Evolutionary conservation across 1,284 basidiomycete genomes (phyloP).

Genomic region (Microbotryum violaceum): DNA sequence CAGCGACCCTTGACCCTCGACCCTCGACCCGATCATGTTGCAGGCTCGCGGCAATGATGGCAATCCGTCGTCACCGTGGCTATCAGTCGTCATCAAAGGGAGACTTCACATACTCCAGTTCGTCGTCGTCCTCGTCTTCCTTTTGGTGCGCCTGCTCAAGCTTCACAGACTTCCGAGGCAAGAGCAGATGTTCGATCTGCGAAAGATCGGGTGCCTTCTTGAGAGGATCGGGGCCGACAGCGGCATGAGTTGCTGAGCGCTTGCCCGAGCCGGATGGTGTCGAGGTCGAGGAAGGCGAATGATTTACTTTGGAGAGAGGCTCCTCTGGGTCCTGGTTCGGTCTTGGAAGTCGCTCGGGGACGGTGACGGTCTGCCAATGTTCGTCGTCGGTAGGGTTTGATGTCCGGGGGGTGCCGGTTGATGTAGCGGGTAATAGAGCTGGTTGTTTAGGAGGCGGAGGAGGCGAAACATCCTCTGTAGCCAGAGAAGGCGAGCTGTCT

Average conservation of each 20-base stretch:
- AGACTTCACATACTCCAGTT: slow-evolving; percentile 21
- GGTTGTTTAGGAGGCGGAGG: neutral
- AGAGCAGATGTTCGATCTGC: neutral
- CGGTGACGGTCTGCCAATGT: neutral
- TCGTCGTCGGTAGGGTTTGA: slow-evolving; percentile 3
- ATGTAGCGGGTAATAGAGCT: neutral
- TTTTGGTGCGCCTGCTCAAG: neutral
- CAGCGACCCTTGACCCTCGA: too few relatives aligned
- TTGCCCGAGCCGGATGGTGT: neutral
- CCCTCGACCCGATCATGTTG: too few relatives aligned
- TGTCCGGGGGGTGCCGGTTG: neutral
- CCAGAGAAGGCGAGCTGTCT: neutral
- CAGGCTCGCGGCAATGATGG: too few relatives aligned
- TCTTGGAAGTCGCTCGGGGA: neutral
- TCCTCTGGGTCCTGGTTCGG: neutral
- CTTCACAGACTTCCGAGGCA: neutral
- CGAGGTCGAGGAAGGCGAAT: neutral
- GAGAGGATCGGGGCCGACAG: neutral
- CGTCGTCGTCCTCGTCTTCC: slow-evolving; percentile 14
- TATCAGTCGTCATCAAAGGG: slow-evolving; percentile 29
- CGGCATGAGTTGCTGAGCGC: neutral
- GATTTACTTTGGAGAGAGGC: neutral
- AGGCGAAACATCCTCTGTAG: neutral
- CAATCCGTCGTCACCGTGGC: neutral
- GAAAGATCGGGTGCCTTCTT: slow-evolving; percentile 11